Percentiles rank a stretch among this genome's conserved stretches.
Conservation (phyloP, 495 filamentous ascomycete genomes). For the Cercophora newfieldiana region DNA sequence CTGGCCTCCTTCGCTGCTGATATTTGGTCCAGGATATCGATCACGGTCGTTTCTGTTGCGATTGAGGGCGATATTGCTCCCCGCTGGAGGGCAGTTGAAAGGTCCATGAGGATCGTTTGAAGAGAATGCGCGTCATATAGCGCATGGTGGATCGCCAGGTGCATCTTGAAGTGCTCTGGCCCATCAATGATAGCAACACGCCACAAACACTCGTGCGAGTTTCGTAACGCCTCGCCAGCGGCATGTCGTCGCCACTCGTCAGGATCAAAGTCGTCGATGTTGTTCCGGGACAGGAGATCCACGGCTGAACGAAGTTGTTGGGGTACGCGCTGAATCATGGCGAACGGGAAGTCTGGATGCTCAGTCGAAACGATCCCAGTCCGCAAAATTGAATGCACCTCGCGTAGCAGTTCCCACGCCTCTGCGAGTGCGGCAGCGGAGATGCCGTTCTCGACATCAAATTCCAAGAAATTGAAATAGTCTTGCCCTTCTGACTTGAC, state of each 20-base stretch:
- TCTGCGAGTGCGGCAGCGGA: conserved; percentile 35
- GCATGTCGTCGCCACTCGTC: conserved; percentile 35
- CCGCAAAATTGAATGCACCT: conserved; percentile 66
- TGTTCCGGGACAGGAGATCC: not conserved
- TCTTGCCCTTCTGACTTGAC: conserved; percentile 53
- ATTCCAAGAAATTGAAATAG: conserved; percentile 63
- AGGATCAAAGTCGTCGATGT: conserved; percentile 22
- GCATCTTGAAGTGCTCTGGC: conserved; percentile 39
- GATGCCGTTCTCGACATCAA: conserved; percentile 37
- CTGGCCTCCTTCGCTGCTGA: conserved; percentile 34
- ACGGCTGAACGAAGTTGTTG: not conserved
- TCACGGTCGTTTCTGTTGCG: conserved; percentile 45
- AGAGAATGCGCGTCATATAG: conserved; percentile 78
- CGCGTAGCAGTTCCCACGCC: conserved; percentile 59
- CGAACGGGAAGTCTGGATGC: conserved; percentile 58
- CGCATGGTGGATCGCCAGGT: conserved; percentile 63
- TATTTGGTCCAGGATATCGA: conserved; percentile 52
- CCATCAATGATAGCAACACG: conserved; percentile 25
- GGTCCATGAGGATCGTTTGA: conserved; percentile 56
- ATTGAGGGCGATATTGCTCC: not conserved
- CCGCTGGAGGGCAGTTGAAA: conserved; percentile 35
- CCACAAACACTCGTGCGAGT: conserved; percentile 34
- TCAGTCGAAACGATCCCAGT: conserved; percentile 65
- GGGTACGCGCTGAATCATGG: conserved; percentile 60
- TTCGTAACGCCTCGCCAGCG: conserved; percentile 10